These are phyloP conservation scores for Coemansia sp. DNA, from an alignment of 192 early-diverging fungal species.

Conservation along the genomic window DNA sequence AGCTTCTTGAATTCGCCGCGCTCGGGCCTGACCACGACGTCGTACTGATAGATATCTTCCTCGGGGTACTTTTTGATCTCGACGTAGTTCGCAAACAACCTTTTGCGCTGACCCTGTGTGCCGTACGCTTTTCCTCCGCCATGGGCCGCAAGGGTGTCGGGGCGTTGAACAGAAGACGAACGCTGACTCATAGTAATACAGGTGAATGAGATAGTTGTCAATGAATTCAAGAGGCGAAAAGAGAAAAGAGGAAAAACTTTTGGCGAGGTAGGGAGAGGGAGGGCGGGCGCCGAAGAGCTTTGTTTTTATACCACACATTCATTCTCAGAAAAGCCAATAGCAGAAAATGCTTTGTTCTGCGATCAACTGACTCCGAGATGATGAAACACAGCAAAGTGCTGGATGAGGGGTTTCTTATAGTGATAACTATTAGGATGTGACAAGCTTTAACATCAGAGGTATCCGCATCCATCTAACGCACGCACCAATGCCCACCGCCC, in stretches of 20 bases:
- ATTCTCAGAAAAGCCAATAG: not conserved
- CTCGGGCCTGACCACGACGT: slow-evolving; percentile 74
- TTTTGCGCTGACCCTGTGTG: slow-evolving; percentile 43
- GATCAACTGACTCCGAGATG: not conserved
- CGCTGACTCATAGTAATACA: not conserved
- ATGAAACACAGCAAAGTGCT: not conserved
- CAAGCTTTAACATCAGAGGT: not conserved
- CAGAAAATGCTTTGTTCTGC: not conserved
- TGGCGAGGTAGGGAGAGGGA: not conserved
- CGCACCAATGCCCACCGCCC: too few species aligned
- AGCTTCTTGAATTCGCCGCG: slow-evolving; percentile 30
- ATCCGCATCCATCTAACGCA: too few species aligned
- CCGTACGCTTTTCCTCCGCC: slow-evolving; percentile 34
- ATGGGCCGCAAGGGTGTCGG: not conserved
- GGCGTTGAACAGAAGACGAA: not conserved
- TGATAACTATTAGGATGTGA: not conserved
- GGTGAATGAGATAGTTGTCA: not conserved
- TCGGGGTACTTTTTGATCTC: slow-evolving; percentile 69
- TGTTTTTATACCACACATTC: not conserved
- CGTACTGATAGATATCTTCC: slow-evolving; percentile 85
- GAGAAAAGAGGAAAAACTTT: not conserved
- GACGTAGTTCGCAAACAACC: slow-evolving; percentile 77
- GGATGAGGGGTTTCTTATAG: not conserved
- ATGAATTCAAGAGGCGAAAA: not conserved
- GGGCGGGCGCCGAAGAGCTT: not conserved